Percentiles rank a stretch among this genome's conserved stretches.
Conservation (phyloP, 2,329 filamentous ascomycete genomes). For the Cytospora schulzeri region DNA sequence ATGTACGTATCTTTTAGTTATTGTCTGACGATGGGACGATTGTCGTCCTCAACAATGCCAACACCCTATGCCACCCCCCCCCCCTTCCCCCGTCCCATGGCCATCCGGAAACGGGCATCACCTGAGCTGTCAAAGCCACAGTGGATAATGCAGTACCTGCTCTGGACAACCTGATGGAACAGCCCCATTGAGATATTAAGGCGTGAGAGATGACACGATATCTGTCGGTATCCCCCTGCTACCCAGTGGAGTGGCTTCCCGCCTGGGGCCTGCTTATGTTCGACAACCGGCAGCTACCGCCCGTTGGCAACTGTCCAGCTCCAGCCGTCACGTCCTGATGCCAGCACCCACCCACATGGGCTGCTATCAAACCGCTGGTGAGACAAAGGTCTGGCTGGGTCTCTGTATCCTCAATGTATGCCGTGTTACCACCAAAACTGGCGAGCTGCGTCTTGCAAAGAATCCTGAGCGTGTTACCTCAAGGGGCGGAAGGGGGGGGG, state of each 20-base stretch:
- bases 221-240: background rate
- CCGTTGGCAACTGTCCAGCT: background rate
- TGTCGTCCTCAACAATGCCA: too few species aligned
- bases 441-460: background rate
- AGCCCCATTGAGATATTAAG: background rate
- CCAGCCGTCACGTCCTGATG: background rate
- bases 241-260: background rate
- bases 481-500: background rate
- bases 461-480: background rate
- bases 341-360: background rate
- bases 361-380: background rate
- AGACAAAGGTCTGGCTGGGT: constrained; percentile 1
- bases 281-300: background rate
- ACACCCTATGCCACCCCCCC: background rate
- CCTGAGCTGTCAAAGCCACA: background rate
- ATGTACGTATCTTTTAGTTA: too few species aligned
- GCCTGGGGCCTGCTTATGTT: too few species aligned
- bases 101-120: background rate
- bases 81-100: background rate
- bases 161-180: background rate
- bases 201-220: background rate
- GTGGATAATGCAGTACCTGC: background rate
- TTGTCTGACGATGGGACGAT: too few species aligned
- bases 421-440: background rate
- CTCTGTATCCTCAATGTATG: constrained; percentile 5